Percentiles rank a stretch among this genome's conserved stretches.
These are phyloP conservation scores for Penicillium egyptiacum DNA, from an alignment of 495 filamentous ascomycete species.

Conservation along the genomic window DNA sequence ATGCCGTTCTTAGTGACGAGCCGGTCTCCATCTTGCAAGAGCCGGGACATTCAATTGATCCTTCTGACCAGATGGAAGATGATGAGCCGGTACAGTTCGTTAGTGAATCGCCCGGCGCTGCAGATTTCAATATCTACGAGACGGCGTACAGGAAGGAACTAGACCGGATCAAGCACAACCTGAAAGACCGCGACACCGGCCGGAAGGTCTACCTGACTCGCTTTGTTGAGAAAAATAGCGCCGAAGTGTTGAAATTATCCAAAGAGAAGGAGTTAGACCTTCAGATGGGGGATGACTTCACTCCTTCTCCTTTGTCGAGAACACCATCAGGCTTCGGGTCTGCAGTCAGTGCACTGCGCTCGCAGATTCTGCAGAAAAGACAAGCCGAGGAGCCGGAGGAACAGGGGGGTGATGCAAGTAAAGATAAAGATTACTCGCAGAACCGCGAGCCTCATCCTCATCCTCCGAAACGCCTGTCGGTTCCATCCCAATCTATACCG, in stretches of 20 bases:
- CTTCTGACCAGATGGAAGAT: slow-evolving; percentile 18
- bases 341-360: slow-evolving; percentile 22
- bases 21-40: slow-evolving; percentile 23
- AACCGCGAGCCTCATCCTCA: slow-evolving; percentile 15
- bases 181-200: slow-evolving; percentile 32
- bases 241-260: slow-evolving; percentile 44
- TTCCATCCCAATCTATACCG: slow-evolving; percentile 19
- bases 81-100: slow-evolving; percentile 48
- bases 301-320: slow-evolving; percentile 1
- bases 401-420: neutral
- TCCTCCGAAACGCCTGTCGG: slow-evolving; percentile 14
- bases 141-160: slow-evolving; percentile 81
- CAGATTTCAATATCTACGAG: slow-evolving; percentile 85
- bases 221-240: slow-evolving; percentile 53
- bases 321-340: slow-evolving; percentile 20
- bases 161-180: slow-evolving; percentile 59
- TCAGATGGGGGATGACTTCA: slow-evolving; percentile 20
- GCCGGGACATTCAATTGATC: slow-evolving; percentile 28
- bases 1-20: slow-evolving; percentile 15
- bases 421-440: neutral
- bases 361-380: slow-evolving; percentile 26
- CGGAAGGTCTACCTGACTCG: slow-evolving; percentile 59
- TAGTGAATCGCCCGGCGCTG: slow-evolving; percentile 77
- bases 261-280: slow-evolving; percentile 32
- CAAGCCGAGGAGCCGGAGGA: slow-evolving; percentile 3